A percentile compares a stretch with the other conserved stretches of the same genome.
phyloP scores from a whole-genome alignment of 2,329 filamentous ascomycete genomes.

The Fusarium buxicola region DNA sequence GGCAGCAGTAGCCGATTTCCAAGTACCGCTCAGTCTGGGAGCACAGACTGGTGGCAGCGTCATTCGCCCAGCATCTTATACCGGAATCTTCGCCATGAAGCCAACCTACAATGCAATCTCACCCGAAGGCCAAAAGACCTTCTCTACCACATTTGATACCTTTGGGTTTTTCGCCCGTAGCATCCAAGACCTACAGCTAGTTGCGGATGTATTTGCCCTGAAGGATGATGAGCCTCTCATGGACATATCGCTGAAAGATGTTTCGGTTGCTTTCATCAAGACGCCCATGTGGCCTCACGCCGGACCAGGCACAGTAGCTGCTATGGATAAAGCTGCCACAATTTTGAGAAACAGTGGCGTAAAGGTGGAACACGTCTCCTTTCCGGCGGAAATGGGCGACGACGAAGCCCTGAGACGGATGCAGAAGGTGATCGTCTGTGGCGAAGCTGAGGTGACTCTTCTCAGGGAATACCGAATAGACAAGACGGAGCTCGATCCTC shows the following conservation, averaged over 20 bases:
- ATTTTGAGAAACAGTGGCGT: slow-evolving; percentile 58
- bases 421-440: slow-evolving; percentile 61
- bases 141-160: slow-evolving; percentile 62
- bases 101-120: slow-evolving; percentile 34
- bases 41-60: slow-evolving; percentile 73
- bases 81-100: slow-evolving; percentile 57
- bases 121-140: slow-evolving; percentile 13
- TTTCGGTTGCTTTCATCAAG: slow-evolving; percentile 63
- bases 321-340: slow-evolving; percentile 51
- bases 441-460: slow-evolving; percentile 64
- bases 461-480: slow-evolving; percentile 61
- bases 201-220: slow-evolving; percentile 64
- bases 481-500: slow-evolving; percentile 55
- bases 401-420: slow-evolving; percentile 51
- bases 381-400: slow-evolving; percentile 54
- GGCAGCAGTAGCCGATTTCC: slow-evolving; percentile 71
- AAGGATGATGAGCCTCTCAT: slow-evolving; percentile 58
- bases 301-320: slow-evolving; percentile 52
- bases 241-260: slow-evolving; percentile 52
- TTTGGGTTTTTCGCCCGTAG: slow-evolving; percentile 65
- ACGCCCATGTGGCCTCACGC: slow-evolving; percentile 61
- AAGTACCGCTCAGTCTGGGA: slow-evolving; percentile 67
- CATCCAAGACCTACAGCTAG: slow-evolving; percentile 65
- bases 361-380: slow-evolving; percentile 60
- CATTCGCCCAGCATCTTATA: slow-evolving; percentile 71